Evolutionary conservation across 805 yeast species (phyloP), one percentile per base, ranked within the genome.

Genomic region (Wickerhamomyces ciferrii): DNA sequence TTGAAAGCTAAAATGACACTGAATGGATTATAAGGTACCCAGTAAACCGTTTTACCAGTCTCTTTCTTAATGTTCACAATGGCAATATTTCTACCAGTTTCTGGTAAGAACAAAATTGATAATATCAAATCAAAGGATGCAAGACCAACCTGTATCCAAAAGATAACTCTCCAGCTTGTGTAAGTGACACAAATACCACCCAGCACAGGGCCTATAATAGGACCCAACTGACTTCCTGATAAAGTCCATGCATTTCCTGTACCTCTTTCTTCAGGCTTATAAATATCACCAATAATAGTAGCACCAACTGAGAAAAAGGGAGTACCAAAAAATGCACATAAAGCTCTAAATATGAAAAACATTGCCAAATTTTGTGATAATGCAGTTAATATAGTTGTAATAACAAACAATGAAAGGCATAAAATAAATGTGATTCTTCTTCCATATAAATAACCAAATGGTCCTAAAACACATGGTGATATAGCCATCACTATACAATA

Each of bases 261-360:
- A 3, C 82, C 84, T 53, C 84, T 60, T 51, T 75, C 71, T 18
- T 66, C 67, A 0, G 83, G 83, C 5, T 60, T 60, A 54, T 69
- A 75, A 36, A 77, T 67, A 56, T 78, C 84, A 18, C 77, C 75
- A 14, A 78, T 63, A 11, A 77, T 65, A 18, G 69, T 67, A 4
- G 80, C 81, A 3, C 82, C 83, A 25, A 78, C 66, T 35, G 76
- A 63, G 60, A 79, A 77, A 48, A 78, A 77, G 0, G 79, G 69
- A 2, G 83, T 76, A 5, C 83, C 84, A 54, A 74, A 72, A 10
- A 79, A 53, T 0, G 79, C 83, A n/a, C 74, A 63, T 13, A 71
- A 43, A 4, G 75, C 68, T 54, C 84, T 60, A 49, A 78, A 78
- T 0, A 79, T 64, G 44, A 69, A 75, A 56, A 78, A 78, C 79